A percentile compares a stretch with the other conserved stretches of the same genome.
These are phyloP conservation scores for Ophiocordyceps polyrhachis-furcata DNA, from an alignment of 2,329 filamentous ascomycete genomes.

Conservation along the genomic window DNA sequence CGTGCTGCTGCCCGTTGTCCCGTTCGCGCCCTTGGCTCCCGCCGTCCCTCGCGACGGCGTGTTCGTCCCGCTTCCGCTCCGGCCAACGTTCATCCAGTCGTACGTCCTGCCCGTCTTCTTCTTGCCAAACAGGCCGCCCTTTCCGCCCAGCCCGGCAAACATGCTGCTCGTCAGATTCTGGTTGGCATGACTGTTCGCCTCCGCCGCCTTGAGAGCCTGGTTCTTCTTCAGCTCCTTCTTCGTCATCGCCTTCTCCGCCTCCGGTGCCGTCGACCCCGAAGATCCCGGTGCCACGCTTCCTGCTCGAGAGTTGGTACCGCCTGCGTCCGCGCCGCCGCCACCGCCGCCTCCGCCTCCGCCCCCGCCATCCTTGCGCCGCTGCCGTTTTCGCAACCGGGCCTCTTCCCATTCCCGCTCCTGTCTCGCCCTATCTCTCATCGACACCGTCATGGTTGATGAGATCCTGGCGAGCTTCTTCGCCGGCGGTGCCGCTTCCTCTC, in stretches of 20 bases:
- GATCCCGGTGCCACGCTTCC: slow-evolving; percentile 41
- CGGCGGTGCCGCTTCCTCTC: slow-evolving; percentile 21
- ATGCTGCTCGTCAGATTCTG: slow-evolving; percentile 71
- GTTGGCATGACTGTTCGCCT: slow-evolving; percentile 60
- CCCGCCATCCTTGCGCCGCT: slow-evolving; percentile 44
- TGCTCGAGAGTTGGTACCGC: slow-evolving; percentile 27
- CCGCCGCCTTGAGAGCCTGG: slow-evolving; percentile 55
- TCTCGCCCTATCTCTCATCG: slow-evolving; percentile 42
- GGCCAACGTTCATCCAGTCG: slow-evolving; percentile 48
- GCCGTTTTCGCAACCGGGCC: slow-evolving; percentile 46
- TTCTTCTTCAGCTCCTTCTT: slow-evolving; percentile 77
- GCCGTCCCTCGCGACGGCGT: slow-evolving; percentile 24
- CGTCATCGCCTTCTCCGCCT: slow-evolving; percentile 49
- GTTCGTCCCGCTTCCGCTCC: slow-evolving; percentile 31
- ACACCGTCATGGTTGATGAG: slow-evolving; percentile 29
- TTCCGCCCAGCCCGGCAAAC: slow-evolving; percentile 46
- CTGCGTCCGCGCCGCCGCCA: slow-evolving; percentile 39
- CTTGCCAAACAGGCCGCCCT: slow-evolving; percentile 35
- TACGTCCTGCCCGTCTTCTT: slow-evolving; percentile 51
- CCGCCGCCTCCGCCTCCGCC: too few relatives aligned
- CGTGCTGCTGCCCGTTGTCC: slow-evolving; percentile 12
- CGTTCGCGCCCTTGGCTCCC: slow-evolving; percentile 15
- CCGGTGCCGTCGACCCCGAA: slow-evolving; percentile 43
- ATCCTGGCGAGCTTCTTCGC: slow-evolving; percentile 26
- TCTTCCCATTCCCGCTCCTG: slow-evolving; percentile 58